Conservation (phyloP, 495 filamentous ascomycete species). For the Daldinia loculata region DNA sequence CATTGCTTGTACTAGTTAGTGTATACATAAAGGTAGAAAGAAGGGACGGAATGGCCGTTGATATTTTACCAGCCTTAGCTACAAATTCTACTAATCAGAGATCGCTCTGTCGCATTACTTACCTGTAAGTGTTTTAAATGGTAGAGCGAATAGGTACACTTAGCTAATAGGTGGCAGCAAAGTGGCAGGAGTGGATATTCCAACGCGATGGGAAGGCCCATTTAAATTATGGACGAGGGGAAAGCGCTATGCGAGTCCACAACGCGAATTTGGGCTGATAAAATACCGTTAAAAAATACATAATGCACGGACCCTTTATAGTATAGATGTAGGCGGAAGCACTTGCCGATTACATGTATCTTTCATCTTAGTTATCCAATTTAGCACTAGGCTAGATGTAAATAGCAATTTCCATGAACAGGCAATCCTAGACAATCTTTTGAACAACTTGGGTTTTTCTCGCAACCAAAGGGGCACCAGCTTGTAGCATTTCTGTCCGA, state of each 20-base stretch:
- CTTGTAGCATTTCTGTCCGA: conserved; percentile 23
- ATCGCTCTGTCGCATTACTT: neutral
- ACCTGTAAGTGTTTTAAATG: neutral
- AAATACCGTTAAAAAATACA: conserved; percentile 19
- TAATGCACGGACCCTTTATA: conserved; percentile 7
- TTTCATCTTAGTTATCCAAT: conserved; percentile 27
- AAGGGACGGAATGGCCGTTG: neutral
- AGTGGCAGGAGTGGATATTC: conserved; percentile 40
- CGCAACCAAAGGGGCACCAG: conserved; percentile 39
- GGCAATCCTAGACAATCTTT: conserved; percentile 41
- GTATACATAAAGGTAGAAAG: neutral
- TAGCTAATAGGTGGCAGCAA: conserved; percentile 10
- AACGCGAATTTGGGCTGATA: conserved; percentile 24
- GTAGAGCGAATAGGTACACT: neutral
- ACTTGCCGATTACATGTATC: conserved; percentile 13
- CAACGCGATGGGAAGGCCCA: conserved; percentile 33
- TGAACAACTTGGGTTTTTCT: conserved; percentile 42
- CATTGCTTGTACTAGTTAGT: neutral
- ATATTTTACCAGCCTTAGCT: neutral
- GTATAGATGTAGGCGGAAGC: neutral
- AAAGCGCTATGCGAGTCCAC: conserved; percentile 38
- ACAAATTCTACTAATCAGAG: too few relatives aligned
- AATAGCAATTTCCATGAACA: conserved; percentile 43
- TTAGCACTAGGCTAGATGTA: conserved; percentile 38
- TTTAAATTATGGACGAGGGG: conserved; percentile 42